Percentiles rank a stretch among this genome's conserved stretches.
These are phyloP conservation scores for Arxiozyma bovina DNA, from an alignment of 1,139 yeast species.

Conservation along the genomic window DNA sequence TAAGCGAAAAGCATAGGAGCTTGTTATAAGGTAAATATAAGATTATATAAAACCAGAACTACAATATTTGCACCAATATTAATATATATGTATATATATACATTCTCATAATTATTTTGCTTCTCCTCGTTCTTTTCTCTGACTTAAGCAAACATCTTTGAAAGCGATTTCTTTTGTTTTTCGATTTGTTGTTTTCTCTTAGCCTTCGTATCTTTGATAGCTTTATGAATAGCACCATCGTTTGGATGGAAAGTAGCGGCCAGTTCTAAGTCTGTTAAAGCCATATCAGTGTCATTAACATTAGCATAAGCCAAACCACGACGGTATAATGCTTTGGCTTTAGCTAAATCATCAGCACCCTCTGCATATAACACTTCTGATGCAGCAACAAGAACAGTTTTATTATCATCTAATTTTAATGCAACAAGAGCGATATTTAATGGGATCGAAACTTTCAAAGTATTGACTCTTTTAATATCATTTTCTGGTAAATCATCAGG, in stretches of 20 bases:
- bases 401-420: conserved; percentile 51
- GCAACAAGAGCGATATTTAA: conserved; percentile 73
- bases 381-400: conserved; percentile 51
- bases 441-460: conserved; percentile 51
- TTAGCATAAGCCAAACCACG: conserved; percentile 68
- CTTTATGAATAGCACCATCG: conserved; percentile 67
- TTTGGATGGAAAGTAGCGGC: conserved; percentile 61
- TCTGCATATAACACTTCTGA: conserved; percentile 58
- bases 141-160: conserved; percentile 56
- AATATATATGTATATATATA: not conserved
- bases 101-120: not conserved
- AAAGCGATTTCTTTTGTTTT: conserved; percentile 74
- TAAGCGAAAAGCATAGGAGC: not conserved
- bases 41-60: no score
- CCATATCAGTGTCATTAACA: conserved; percentile 62
- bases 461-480: conserved; percentile 39
- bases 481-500: conserved; percentile 61
- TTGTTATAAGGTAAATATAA: not conserved
- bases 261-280: conserved; percentile 53
- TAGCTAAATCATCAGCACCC: conserved; percentile 53
- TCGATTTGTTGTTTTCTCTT: conserved; percentile 47
- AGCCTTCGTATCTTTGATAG: conserved; percentile 53
- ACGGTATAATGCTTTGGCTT: conserved; percentile 79
- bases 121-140: no score
- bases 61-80: not conserved